phyloP scores from a whole-genome alignment of 148 eudicot species.

The Suaeda aralocaspica region DNA sequence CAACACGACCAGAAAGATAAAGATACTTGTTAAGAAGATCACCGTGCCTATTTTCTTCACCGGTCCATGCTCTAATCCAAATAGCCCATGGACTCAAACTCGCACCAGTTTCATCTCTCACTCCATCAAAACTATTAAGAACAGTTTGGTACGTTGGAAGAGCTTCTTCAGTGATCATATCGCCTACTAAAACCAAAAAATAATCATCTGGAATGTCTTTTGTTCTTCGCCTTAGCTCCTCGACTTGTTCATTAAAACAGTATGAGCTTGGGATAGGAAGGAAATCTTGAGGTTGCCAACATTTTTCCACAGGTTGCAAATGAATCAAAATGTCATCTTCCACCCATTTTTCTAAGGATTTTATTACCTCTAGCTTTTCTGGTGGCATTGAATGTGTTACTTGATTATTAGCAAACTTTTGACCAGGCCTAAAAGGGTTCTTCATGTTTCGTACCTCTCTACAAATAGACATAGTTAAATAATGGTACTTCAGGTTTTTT shows the following conservation, averaged over 20 bases:
- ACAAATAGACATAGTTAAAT: too few species aligned
- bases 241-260: conserved; percentile 42
- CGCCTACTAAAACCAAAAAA: conserved; percentile 58
- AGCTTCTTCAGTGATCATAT: conserved; percentile 79
- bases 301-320: conserved; percentile 58
- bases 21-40: conserved; percentile 59
- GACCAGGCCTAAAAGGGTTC: conserved; percentile 45
- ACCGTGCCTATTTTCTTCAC: conserved; percentile 69
- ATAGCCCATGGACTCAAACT: conserved; percentile 53
- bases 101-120: conserved; percentile 63
- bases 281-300: conserved; percentile 72
- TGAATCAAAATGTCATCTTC: conserved; percentile 39
- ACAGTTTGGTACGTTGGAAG: conserved; percentile 67
- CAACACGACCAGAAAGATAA: conserved; percentile 55
- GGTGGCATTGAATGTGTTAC: conserved; percentile 64
- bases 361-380: conserved; percentile 59
- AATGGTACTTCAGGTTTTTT: too few species aligned
- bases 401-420: conserved; percentile 45
- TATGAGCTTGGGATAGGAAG: conserved; percentile 58
- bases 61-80: conserved; percentile 68
- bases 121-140: conserved; percentile 58
- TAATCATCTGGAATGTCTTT: conserved; percentile 61
- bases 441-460: conserved; percentile 31
- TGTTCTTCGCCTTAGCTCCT: conserved; percentile 48
- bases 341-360: conserved; percentile 59